Percentiles rank a stretch among this genome's conserved stretches.
These are phyloP conservation scores for Cladosporium colombiae DNA, from an alignment of 2,329 filamentous ascomycete species.

Conservation along the genomic window DNA sequence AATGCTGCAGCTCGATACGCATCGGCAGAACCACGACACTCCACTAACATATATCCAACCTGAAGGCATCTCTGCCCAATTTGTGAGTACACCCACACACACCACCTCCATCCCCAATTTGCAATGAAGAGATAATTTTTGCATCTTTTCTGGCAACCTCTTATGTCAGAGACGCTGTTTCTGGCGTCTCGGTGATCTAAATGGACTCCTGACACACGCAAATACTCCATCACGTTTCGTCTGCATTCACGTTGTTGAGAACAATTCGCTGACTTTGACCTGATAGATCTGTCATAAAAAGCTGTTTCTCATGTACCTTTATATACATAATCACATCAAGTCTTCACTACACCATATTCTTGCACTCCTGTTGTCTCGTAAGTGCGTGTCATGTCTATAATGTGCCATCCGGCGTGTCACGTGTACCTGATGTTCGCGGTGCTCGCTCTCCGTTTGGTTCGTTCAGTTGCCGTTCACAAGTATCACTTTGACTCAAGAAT, in stretches of 20 bases:
- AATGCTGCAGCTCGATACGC: background rate
- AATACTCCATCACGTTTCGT: constrained; percentile 4
- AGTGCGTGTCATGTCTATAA: background rate
- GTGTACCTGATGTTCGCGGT: background rate
- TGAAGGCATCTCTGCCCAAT: background rate
- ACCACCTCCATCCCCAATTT: background rate
- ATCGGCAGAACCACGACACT: background rate
- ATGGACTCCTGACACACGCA: constrained; percentile 73
- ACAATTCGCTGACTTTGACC: constrained; percentile 10
- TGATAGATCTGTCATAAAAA: background rate
- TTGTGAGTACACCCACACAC: constrained; percentile 15
- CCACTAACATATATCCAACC: background rate
- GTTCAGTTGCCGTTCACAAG: background rate
- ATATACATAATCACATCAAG: background rate
- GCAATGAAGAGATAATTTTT: constrained; percentile 22
- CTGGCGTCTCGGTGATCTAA: constrained; percentile 72
- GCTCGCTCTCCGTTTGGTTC: background rate
- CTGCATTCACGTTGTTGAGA: background rate
- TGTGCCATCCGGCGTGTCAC: background rate
- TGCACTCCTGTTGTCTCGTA: background rate
- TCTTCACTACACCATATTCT: background rate
- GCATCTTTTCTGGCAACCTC: constrained; percentile 87
- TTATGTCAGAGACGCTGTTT: constrained; percentile 71
- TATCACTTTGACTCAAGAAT: background rate
- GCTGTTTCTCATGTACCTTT: background rate